Evolutionary conservation across 352 stramenopile species (phyloP), one percentile per base, ranked within the genome.

Genomic region (Phytopythium sindhum): DNA sequence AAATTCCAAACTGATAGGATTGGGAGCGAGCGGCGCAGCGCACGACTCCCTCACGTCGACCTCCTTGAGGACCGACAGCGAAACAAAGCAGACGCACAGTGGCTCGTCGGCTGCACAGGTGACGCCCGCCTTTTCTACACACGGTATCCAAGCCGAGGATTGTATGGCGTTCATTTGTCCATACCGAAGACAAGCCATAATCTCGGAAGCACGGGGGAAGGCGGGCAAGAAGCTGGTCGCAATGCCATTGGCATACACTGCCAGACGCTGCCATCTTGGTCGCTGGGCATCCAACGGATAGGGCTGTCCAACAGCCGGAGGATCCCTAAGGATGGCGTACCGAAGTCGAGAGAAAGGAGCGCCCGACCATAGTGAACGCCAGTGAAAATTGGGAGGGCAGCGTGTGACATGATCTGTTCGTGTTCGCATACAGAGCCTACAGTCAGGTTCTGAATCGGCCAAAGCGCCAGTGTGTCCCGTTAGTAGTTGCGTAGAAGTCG

Each of bases 1-100:
- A 64, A 63, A 70, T 70, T 74, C 39, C 48, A 48, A 64, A 78
- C 17, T 78, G 70, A 75, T 23, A 51, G 37, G 31, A 2, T 29
- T 23, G 11, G 23, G 47, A 53, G 47, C 47, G 47, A 53, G 47
- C 44, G 21, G 44, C 17, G 44, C 17, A 7, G 10, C 14, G 37
- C 37, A 6, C 3, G 37, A 15, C 35, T 15, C 14, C 37, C 11
- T 19, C 37, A 17, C 15, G 37, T 14, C 5, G 11, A n/a, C 47
- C 5, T 33, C 23, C 47, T 19, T 39, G 50, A 4, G 8, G 50
- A 56, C 11, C 23, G 5, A 17, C 26, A 29, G 45, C 45, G 45
- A 4, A 54, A 12, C 47, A 54, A 21, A n/a, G 47, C 47, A 54
- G 47, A 54, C 47, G 47, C 47, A 28, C 47, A 24, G 12, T 54